A percentile compares a stretch with the other conserved stretches of the same genome.
Evolutionary conservation across 148 eudicot genomes (phyloP).

Genomic region (Spergularia marina): DNA sequence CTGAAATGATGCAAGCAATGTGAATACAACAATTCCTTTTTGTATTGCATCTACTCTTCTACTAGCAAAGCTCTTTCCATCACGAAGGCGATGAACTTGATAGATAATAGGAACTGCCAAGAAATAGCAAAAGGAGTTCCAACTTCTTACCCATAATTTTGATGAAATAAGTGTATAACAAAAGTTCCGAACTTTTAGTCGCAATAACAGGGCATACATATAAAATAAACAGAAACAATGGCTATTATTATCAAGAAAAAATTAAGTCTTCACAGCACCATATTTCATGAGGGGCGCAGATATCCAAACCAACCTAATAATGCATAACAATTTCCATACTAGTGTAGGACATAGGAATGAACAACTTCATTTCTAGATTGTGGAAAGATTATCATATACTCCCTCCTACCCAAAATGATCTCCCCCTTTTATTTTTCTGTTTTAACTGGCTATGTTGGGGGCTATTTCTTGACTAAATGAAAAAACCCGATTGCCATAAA

Average conservation of each 20-base stretch:
- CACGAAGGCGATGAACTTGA: constrained; percentile 85
- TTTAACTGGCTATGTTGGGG: too few relatives aligned
- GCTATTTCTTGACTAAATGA: too few relatives aligned
- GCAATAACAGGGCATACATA: too few relatives aligned
- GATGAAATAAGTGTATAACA: neutral
- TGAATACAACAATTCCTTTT: constrained; percentile 81
- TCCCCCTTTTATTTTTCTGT: too few relatives aligned
- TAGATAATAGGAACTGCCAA: constrained; percentile 87
- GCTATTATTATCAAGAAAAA: too few relatives aligned
- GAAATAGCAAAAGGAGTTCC: neutral
- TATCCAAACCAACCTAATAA: neutral
- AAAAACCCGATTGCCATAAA: too few relatives aligned
- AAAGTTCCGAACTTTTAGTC: too few relatives aligned
- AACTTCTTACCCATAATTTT: constrained; percentile 1
- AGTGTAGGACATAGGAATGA: neutral
- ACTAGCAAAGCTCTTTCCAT: constrained; percentile 89
- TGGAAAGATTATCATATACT: too few relatives aligned
- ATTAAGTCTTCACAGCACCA: neutral
- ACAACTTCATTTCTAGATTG: too few relatives aligned
- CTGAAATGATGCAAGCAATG: constrained; percentile 89
- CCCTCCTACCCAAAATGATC: too few relatives aligned
- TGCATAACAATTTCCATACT: neutral
- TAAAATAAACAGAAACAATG: too few relatives aligned
- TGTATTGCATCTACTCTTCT: constrained; percentile 92
- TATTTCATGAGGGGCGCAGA: neutral